These are phyloP conservation scores for Trichoderma asperelloides DNA, from an alignment of 495 filamentous ascomycete genomes.

Conservation along the genomic window DNA sequence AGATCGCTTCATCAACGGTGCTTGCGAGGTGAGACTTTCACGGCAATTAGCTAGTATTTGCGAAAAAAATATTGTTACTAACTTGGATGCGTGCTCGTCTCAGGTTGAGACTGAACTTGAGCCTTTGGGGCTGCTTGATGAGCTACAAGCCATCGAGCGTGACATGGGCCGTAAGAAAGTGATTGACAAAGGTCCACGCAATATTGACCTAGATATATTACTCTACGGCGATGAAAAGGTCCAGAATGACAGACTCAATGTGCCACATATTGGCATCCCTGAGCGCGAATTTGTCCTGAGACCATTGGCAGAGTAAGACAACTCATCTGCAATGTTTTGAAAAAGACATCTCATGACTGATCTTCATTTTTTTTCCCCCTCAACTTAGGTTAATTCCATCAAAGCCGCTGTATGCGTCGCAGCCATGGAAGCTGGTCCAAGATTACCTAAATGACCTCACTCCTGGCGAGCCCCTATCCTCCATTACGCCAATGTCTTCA, in stretches of 20 bases:
- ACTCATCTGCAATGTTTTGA: neutral
- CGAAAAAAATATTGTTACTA: neutral
- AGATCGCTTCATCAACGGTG: constrained; percentile 81
- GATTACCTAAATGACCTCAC: constrained; percentile 60
- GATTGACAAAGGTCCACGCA: constrained; percentile 87
- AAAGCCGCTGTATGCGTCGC: constrained; percentile 37
- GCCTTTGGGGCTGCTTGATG: constrained; percentile 66
- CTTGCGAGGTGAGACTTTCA: constrained; percentile 65
- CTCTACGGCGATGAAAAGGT: constrained; percentile 67
- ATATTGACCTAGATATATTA: constrained; percentile 89
- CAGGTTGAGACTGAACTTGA: constrained; percentile 75
- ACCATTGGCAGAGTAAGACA: constrained; percentile 72
- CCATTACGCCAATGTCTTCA: constrained; percentile 57
- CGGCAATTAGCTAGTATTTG: neutral
- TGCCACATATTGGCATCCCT: constrained; percentile 78
- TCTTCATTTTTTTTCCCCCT: neutral
- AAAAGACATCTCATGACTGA: too few species aligned
- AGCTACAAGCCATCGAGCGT: constrained; percentile 75
- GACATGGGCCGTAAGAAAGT: constrained; percentile 68
- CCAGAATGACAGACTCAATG: constrained; percentile 58
- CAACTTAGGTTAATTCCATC: constrained; percentile 52
- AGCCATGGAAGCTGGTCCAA: constrained; percentile 41
- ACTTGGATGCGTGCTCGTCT: neutral
- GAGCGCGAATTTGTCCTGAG: constrained; percentile 91
- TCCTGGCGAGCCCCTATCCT: constrained; percentile 44